phyloP scores from a whole-genome alignment of 768 basidiomycete species.

The Mrakia blollopis region DNA sequence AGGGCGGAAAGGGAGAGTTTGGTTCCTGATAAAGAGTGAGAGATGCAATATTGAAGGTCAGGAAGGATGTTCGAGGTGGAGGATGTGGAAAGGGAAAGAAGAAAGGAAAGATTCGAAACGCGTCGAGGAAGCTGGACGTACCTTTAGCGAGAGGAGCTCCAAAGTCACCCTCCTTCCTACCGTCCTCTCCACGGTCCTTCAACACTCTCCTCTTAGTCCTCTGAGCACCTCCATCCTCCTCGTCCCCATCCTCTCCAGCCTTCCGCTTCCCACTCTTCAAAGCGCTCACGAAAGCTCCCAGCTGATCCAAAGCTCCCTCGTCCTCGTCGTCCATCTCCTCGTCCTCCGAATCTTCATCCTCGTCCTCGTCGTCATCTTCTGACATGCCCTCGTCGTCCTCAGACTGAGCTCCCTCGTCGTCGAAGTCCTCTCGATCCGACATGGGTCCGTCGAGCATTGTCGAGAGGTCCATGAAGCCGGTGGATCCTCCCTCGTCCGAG shows the following conservation, averaged over 20 bases:
- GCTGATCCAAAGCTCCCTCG: conserved; percentile 54
- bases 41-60: conserved; percentile 21
- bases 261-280: conserved; percentile 73
- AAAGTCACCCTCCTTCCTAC: conserved; percentile 71
- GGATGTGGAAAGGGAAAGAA: conserved; percentile 33
- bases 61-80: conserved; percentile 30
- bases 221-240: conserved; percentile 47
- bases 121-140: conserved; percentile 29
- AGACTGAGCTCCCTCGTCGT: conserved; percentile 30
- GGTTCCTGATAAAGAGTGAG: conserved; percentile 34
- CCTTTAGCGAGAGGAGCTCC: conserved; percentile 41
- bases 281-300: conserved; percentile 65
- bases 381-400: conserved; percentile 35
- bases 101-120: not conserved
- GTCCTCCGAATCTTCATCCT: conserved; percentile 50
- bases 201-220: conserved; percentile 55
- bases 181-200: conserved; percentile 69
- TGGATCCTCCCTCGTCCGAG: conserved; percentile 43
- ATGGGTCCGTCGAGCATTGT: conserved; percentile 29
- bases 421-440: conserved; percentile 29
- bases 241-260: conserved; percentile 42
- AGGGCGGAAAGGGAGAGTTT: conserved; percentile 43
- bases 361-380: conserved; percentile 49
- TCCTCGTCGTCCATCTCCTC: conserved; percentile 40
- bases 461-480: conserved; percentile 41